These are phyloP conservation scores for Pichia sp. DNA, from an alignment of 1,139 yeast genomes.

Conservation along the genomic window DNA sequence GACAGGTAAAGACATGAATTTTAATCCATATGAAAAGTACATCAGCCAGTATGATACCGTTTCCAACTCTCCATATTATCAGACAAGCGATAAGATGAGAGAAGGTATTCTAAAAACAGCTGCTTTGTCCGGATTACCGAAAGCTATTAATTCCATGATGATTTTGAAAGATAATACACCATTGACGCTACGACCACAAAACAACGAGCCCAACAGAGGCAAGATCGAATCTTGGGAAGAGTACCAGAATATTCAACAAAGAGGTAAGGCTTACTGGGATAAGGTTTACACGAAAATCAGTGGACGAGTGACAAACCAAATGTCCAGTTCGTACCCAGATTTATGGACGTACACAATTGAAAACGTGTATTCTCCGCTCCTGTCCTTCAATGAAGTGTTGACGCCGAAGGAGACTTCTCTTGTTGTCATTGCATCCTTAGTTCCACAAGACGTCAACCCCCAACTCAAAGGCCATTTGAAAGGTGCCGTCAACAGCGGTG, in stretches of 20 bases:
- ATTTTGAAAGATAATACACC: slow-evolving; percentile 69
- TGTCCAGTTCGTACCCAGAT: slow-evolving; percentile 80
- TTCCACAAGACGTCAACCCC: slow-evolving; percentile 95
- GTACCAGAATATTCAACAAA: slow-evolving; percentile 30
- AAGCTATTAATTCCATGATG: slow-evolving; percentile 76
- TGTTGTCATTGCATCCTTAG: slow-evolving; percentile 74
- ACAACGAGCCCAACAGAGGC: slow-evolving; percentile 16
- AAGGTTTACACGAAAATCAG: slow-evolving; percentile 75
- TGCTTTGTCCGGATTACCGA: slow-evolving; percentile 82
- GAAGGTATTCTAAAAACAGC: slow-evolving; percentile 77
- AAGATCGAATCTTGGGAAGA: slow-evolving; percentile 16
- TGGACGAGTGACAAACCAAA: slow-evolving; percentile 61
- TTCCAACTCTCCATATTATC: background rate
- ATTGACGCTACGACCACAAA: slow-evolving; percentile 32
- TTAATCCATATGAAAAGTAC: slow-evolving; percentile 9
- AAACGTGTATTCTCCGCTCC: slow-evolving; percentile 74
- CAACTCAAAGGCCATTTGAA: slow-evolving; percentile 86
- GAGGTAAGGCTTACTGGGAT: slow-evolving; percentile 74
- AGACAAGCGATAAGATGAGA: slow-evolving; percentile 58
- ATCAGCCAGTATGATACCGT: background rate
- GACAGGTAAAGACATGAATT: slow-evolving; percentile 15
- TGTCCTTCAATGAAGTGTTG: slow-evolving; percentile 65
- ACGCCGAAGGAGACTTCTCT: slow-evolving; percentile 71
- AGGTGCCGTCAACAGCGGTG: slow-evolving; percentile 84
- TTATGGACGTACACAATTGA: slow-evolving; percentile 71